These are phyloP conservation scores for Dissophora globulifera DNA, from an alignment of 192 early-diverging fungal species.

Conservation along the genomic window DNA sequence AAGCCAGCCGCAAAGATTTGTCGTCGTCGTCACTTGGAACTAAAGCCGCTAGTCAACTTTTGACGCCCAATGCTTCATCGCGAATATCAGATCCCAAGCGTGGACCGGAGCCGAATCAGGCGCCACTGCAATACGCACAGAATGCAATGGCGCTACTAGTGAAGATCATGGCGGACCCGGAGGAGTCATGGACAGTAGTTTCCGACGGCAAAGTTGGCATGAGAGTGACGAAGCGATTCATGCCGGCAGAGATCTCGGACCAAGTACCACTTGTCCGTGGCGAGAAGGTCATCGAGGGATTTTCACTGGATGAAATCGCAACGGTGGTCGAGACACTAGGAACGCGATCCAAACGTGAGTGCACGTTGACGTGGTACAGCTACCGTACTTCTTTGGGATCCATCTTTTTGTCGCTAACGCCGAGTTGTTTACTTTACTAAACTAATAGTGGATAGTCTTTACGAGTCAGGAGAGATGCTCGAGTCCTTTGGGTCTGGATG, in stretches of 20 bases:
- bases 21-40: background rate
- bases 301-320: slow-evolving; percentile 62
- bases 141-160: slow-evolving; percentile 36
- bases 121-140: slow-evolving; percentile 35
- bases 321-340: slow-evolving; percentile 57
- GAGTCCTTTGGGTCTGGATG: slow-evolving; percentile 55
- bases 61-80: background rate
- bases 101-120: background rate
- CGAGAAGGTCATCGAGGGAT: slow-evolving; percentile 63
- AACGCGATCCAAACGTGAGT: slow-evolving; percentile 47
- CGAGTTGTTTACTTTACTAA: background rate
- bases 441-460: slow-evolving; percentile 49
- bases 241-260: slow-evolving; percentile 53
- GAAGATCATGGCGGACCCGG: slow-evolving; percentile 52
- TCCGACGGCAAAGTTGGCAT: slow-evolving; percentile 57
- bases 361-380: too few relatives aligned
- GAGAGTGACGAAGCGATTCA: slow-evolving; percentile 54
- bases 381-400: too few relatives aligned
- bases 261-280: slow-evolving; percentile 58
- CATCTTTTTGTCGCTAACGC: background rate
- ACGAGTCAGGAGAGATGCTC: slow-evolving; percentile 49
- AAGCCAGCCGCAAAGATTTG: background rate
- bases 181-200: slow-evolving; percentile 56
- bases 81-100: slow-evolving; percentile 1
- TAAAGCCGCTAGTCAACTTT: background rate